Evolutionary conservation across 2,329 filamentous ascomycete species (phyloP), one percentile per base, ranked within the genome.

Genomic region (Clarireedia sp.): DNA sequence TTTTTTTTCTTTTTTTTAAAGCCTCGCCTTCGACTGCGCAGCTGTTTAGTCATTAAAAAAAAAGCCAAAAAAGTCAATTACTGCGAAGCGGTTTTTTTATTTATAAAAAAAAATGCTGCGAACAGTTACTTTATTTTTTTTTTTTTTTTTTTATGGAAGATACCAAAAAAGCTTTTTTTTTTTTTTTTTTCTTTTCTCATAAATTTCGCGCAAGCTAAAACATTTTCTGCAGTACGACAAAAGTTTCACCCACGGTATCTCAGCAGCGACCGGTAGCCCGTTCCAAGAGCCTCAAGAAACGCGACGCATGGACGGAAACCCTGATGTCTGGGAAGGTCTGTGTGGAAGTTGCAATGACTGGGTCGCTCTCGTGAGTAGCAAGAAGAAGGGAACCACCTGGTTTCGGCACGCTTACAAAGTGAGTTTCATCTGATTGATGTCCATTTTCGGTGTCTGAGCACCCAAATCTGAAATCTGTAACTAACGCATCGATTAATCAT

Each of bases 361-460:
- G 87, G 85, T 91, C 62, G 83, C 86, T 12, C 74, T 91, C 37
- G 86, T 90, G 43, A 91, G 86, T 73, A 90, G 85, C 69, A 92
- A 92, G 74, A 92, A 92, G 76, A 91, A 92, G 74, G 88, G 88
- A n/a, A 95, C 89, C 1, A 91, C 89, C 3, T 95, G 89, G 88
- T 95, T 92, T 71, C 78, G 89, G 62, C 89, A 95, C 71, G 88
- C 89, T 47, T 94, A 94, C 75, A 94, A 92, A 79, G 86, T 88
- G 71, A 69, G 74, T 69, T 55, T 46, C 43, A 21, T 52, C 16
- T 21, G 17, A 37, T 23, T 10, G 7, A 26, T 24, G 12, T 7
- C 43, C 43, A 14, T 44, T 24, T 26, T 46, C 24, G 21, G 21
- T 16, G 43, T 46, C 43, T 23, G 43, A 46, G 43, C 43, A 23